Evolutionary conservation across 1,284 basidiomycete species (phyloP).

Genomic region (Trametes polyzona): DNA sequence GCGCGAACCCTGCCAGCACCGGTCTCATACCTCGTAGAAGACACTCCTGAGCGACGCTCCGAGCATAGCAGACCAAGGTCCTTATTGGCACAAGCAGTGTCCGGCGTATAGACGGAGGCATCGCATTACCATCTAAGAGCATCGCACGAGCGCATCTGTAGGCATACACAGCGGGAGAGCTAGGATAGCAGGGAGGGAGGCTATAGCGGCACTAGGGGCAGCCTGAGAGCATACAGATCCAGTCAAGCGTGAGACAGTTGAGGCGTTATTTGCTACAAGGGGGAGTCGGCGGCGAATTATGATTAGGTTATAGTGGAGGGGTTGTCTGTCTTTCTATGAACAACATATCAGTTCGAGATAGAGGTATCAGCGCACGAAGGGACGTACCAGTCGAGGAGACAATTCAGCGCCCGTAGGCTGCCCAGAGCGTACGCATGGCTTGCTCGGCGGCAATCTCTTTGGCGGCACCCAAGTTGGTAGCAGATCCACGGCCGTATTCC

Average conservation of each 20-base stretch:
- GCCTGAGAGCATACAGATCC: constrained; percentile 18
- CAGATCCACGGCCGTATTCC: constrained; percentile 20
- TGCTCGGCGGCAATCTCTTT: constrained; percentile 22
- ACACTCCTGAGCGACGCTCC: constrained; percentile 16
- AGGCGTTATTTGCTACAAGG: constrained; percentile 6
- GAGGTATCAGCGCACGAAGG: too few species aligned
- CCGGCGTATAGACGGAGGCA: constrained; percentile 7
- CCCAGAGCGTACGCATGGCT: constrained; percentile 18
- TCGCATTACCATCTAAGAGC: constrained; percentile 16
- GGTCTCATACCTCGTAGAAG: constrained; percentile 10
- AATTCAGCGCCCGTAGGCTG: not conserved
- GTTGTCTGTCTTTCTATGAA: not conserved
- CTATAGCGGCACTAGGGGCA: not conserved
- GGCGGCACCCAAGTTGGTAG: not conserved
- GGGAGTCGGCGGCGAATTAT: not conserved
- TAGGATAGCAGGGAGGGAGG: constrained; percentile 11
- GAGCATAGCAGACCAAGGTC: constrained; percentile 13
- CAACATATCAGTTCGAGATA: too few species aligned
- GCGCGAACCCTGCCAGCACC: constrained; percentile 10
- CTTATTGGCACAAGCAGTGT: constrained; percentile 5
- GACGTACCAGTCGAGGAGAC: too few species aligned
- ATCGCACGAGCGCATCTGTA: constrained; percentile 22
- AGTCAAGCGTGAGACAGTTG: constrained; percentile 16
- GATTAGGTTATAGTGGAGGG: not conserved
- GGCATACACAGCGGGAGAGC: constrained; percentile 22